Evolutionary conservation across 352 stramenopile genomes (phyloP).

Genomic region (Pseudoperonospora humuli): DNA sequence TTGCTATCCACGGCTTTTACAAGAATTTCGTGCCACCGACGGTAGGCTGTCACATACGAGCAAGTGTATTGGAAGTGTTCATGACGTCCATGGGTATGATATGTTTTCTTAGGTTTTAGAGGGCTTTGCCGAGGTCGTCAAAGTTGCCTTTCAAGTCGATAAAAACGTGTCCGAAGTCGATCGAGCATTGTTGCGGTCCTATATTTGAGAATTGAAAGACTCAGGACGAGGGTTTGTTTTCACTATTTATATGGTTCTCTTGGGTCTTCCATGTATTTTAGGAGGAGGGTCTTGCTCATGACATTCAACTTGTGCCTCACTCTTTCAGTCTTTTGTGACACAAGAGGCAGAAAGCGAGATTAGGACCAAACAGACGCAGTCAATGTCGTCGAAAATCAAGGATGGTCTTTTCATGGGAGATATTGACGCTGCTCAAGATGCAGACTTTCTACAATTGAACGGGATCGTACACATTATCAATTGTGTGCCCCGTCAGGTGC

Average conservation of each 20-base stretch:
- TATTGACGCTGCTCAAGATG: no score
- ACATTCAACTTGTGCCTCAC: no score
- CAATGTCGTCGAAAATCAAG: no score
- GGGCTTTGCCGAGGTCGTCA: constrained; percentile 64
- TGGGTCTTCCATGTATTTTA: no score
- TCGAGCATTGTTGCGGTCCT: constrained; percentile 42
- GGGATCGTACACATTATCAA: no score
- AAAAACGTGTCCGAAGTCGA: constrained; percentile 27
- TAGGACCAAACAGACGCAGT: no score
- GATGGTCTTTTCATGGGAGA: no score
- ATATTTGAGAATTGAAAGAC: constrained; percentile 35
- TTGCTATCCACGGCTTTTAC: constrained; percentile 86
- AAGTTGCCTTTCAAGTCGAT: constrained; percentile 57
- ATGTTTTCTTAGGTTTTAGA: constrained; percentile 39
- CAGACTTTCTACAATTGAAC: no score
- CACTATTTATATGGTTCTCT: constrained; percentile 26
- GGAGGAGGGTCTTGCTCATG: no score
- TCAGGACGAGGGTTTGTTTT: constrained; percentile 7
- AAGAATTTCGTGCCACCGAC: constrained; percentile 61
- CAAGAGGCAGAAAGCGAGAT: no score
- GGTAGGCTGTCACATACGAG: constrained; percentile 9
- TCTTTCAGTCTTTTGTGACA: no score
- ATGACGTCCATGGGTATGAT: constrained; percentile 7
- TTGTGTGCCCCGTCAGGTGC: no score
- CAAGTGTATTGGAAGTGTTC: neutral